Base-by-base conservation (phyloP, 75 land plant genomes). In the Larix kaempferi region DNA sequence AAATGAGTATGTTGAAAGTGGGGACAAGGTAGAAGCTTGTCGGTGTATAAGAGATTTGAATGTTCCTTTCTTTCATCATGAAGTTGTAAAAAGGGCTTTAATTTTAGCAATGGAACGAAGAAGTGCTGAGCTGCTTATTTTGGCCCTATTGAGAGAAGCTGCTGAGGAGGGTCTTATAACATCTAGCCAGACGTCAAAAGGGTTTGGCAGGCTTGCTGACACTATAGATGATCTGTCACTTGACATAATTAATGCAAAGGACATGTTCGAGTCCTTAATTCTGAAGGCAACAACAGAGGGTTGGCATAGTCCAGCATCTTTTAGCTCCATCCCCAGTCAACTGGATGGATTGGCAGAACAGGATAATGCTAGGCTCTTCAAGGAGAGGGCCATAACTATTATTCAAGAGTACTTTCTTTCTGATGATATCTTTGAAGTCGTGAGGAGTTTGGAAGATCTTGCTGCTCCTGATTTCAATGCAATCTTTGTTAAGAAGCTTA, bases 361-460 rank as follows among this genome's bases (percentile, higher is more conserved):
- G n/a, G 83, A 80, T 67, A 89, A 85, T 63, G 71, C 88, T 49
- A 87, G 81, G 65, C 75, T 58, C 6, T 96, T 83, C 80, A 96
- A 96, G 78, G 86, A 90, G 57, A 89, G 89, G 79, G 85, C 85
- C 39, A 89, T 86, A 17, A 82, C 83, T 8, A 94, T 96, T 52
- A 96, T 96, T 61, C 95, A 92, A 74, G 99, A 96, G 56, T 96
- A 94, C 59, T 96, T 96, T 71, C 86, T 90, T 0, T 92, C 93
- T 52, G 99, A 94, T 83, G 99, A 96, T 74, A 92, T 96, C 55
- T 91, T 87, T 26, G 99, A 96, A 84, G 91, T 96, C 52, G 89
- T 96, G 23, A 78, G 87, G 33, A 96, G 95, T 83, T 80, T 96
- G 54, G 90, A 92, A 77, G 99, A 96, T 71, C 91, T 96, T 37